Percentiles rank a stretch among this genome's conserved stretches.
phyloP scores from a whole-genome alignment of 2,329 filamentous ascomycete genomes.

The Acrocalymma vagum region DNA sequence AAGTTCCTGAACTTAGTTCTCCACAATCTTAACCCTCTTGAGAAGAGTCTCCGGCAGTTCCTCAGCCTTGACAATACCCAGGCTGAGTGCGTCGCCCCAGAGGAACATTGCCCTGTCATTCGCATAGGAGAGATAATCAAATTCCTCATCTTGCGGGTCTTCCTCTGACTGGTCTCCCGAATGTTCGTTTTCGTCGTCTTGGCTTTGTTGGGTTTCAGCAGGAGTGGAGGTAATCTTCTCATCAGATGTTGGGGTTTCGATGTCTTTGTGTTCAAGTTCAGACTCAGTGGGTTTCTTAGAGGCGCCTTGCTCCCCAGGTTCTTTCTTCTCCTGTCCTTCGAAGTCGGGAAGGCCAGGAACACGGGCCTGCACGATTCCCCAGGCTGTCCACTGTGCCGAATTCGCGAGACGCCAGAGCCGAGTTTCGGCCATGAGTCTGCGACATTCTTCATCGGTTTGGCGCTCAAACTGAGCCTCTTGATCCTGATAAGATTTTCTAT shows the following conservation, averaged over 20 bases:
- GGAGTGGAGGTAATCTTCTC: no score
- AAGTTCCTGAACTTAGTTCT: conserved; percentile 57
- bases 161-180: no score
- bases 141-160: conserved; percentile 79
- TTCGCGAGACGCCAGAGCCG: conserved; percentile 87
- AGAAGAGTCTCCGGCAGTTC: conserved; percentile 78
- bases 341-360: conserved; percentile 73
- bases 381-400: conserved; percentile 90
- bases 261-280: no score
- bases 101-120: conserved; percentile 93
- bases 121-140: conserved; percentile 92
- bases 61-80: conserved; percentile 78
- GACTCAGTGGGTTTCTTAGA: no score
- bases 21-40: conserved; percentile 72
- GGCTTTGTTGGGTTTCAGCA: conserved; percentile 23
- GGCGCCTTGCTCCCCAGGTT: no score
- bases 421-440: conserved; percentile 78
- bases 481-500: conserved; percentile 42
- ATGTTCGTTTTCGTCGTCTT: conserved; percentile 35
- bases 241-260: no score
- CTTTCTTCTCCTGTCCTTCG: conserved; percentile 31
- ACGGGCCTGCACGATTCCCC: conserved; percentile 96
- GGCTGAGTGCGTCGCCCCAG: conserved; percentile 84
- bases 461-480: conserved; percentile 63
- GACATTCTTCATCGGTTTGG: conserved; percentile 71